Conservation (phyloP, 179 eudicot genomes). For the Silene coronaria region DNA sequence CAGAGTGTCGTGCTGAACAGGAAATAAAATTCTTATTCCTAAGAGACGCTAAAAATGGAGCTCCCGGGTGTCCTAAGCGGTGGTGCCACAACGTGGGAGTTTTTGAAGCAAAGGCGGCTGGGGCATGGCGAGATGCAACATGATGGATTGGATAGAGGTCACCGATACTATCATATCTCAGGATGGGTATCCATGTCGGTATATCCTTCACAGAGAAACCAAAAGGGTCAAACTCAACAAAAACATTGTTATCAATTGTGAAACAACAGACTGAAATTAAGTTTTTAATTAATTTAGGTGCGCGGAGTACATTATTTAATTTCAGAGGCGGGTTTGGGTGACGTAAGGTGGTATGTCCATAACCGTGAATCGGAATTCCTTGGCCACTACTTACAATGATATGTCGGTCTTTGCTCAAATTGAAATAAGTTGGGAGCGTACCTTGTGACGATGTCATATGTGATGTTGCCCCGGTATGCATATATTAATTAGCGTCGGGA, state of each 20-base stretch:
- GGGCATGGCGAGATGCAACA: no score
- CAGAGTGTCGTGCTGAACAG: neutral
- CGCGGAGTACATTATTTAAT: no score
- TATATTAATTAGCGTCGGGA: no score
- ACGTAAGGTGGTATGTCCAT: neutral
- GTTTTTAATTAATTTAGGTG: no score
- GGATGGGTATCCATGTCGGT: neutral
- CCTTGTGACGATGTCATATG: neutral
- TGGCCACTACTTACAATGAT: neutral
- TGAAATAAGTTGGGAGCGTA: slow-evolving; percentile 3
- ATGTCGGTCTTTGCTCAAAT: neutral
- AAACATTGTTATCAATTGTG: no score
- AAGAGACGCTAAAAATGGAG: neutral
- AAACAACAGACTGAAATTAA: no score
- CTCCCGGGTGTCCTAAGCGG: neutral
- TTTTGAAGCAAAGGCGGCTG: neutral
- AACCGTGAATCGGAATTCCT: neutral
- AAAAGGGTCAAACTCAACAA: no score
- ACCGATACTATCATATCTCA: neutral
- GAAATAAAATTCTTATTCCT: neutral
- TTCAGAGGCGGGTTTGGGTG: no score
- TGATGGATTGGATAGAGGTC: no score
- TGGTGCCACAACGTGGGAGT: neutral
- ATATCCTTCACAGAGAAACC: neutral
- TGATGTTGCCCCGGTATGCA: neutral